Evolutionary conservation across 1,284 basidiomycete species (phyloP), one percentile per base, ranked within the genome.

Genomic region (Flammula alnicola): DNA sequence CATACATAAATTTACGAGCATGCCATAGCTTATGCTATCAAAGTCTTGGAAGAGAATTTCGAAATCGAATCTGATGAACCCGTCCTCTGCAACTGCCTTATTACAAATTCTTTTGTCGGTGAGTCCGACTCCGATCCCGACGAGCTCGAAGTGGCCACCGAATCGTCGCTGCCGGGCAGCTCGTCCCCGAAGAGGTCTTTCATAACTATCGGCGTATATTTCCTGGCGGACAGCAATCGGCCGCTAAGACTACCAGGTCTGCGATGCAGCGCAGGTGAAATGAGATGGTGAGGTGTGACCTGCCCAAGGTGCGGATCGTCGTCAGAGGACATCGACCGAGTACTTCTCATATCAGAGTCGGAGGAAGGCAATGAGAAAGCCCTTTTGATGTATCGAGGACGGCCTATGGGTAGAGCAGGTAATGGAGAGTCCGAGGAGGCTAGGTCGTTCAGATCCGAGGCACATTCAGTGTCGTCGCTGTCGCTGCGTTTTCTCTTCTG

Each of bases 241-340:
- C 29, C 31, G 26, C 11, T 19, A 40, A 47, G 30, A 12, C 44
- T 35, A 22, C 51, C 31, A 35, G 50, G 35, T 45, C 49, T 41
- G 8, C 49, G 40, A 23, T 36, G 23, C 39, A 55, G 17, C 10
- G 49, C 73, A 5, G 86, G 85, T 6, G 86, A 88, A 32, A 81
- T 77, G 20, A 88, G 64, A 56, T 83, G 82, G 51, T 79, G 77
- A 17, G 86, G 84, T 0, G 84, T 86, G n/a, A 86, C 81, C 64
- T 85, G 81, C 1, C 84, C 83, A 19, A 80, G 51, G 55, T 74
- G 73, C 1, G 75, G 77, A 51, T 84, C 79, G 51, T 88, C 84
- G 55, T 88, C 85, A 1, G 84, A 86, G 3, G 76, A 77, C 44
- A 52, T 44, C 20, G 50, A 20, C 17, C 10, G 39, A 10, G 25